Conservation (phyloP, 495 filamentous ascomycete genomes). For the Penicillium alfredii region DNA sequence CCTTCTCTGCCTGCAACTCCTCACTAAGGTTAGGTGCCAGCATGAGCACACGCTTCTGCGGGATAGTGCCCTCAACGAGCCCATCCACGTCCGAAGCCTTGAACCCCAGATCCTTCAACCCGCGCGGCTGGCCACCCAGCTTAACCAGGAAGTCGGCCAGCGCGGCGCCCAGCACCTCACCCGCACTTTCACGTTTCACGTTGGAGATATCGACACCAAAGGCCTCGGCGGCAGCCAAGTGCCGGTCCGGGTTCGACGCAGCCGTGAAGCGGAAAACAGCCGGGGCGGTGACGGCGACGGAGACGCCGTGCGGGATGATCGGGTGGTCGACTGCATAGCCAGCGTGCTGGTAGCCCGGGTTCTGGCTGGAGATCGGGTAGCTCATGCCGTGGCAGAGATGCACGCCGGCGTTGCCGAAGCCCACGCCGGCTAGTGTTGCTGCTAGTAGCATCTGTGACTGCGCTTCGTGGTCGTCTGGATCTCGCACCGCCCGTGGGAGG, state of each 20-base stretch:
- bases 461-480: constrained; percentile 86
- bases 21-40: constrained; percentile 75
- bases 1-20: constrained; percentile 56
- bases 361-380: constrained; percentile 91
- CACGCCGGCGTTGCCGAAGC: constrained; percentile 95
- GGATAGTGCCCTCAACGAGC: constrained; percentile 89
- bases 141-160: constrained; percentile 70
- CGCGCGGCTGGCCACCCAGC: constrained; percentile 84
- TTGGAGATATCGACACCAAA: constrained; percentile 86
- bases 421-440: constrained; percentile 87
- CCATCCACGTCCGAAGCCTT: constrained; percentile 62
- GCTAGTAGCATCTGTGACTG: constrained; percentile 93
- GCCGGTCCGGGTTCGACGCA: constrained; percentile 82
- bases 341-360: constrained; percentile 78
- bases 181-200: constrained; percentile 80
- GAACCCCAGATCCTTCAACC: constrained; percentile 81
- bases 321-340: constrained; percentile 70
- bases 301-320: constrained; percentile 94
- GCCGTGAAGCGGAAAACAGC: constrained; percentile 92
- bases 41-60: constrained; percentile 85
- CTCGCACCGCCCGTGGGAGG: constrained; percentile 74
- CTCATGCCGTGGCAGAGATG: constrained; percentile 97
- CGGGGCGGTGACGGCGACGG: constrained; percentile 89
- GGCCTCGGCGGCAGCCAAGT: constrained; percentile 78
- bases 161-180: constrained; percentile 78